phyloP scores from a whole-genome alignment of 2,329 filamentous ascomycete species.

The Alternaria longipes region DNA sequence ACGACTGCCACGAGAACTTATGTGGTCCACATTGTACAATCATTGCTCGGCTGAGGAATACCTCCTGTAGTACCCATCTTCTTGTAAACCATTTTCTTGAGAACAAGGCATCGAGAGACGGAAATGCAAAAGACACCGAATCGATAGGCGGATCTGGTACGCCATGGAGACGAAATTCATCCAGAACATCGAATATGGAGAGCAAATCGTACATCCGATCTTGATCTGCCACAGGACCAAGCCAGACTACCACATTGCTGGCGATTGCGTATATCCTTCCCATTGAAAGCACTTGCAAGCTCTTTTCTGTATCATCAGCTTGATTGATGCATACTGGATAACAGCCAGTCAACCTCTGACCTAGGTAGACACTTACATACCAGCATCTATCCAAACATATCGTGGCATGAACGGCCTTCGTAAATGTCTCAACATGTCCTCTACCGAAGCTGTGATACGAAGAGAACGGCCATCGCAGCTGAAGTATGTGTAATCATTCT shows the following conservation, averaged over 20 bases:
- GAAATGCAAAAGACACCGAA: background rate
- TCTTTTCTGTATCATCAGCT: background rate
- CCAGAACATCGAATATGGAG: too few species aligned
- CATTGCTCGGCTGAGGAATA: background rate
- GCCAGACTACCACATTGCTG: background rate
- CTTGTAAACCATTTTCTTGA: background rate
- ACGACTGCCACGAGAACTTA: background rate
- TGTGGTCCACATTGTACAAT: background rate
- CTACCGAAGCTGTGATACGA: too few species aligned
- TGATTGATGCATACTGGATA: background rate
- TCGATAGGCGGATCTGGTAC: too few species aligned
- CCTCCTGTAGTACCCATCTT: background rate
- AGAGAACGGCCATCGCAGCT: rapidly evolving
- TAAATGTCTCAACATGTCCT: too few species aligned
- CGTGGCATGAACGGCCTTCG: too few species aligned
- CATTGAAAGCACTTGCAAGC: background rate
- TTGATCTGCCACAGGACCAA: background rate
- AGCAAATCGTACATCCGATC: too few species aligned
- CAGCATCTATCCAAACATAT: background rate
- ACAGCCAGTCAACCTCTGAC: background rate
- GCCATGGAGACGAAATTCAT: too few species aligned
- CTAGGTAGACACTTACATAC: too few species aligned
- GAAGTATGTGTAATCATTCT: too few species aligned
- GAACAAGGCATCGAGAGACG: background rate
- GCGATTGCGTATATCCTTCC: background rate